Evolutionary conservation across 495 filamentous ascomycete genomes (phyloP), one percentile per base, ranked within the genome.

Genomic region (Friedmanniomyces simplex): DNA sequence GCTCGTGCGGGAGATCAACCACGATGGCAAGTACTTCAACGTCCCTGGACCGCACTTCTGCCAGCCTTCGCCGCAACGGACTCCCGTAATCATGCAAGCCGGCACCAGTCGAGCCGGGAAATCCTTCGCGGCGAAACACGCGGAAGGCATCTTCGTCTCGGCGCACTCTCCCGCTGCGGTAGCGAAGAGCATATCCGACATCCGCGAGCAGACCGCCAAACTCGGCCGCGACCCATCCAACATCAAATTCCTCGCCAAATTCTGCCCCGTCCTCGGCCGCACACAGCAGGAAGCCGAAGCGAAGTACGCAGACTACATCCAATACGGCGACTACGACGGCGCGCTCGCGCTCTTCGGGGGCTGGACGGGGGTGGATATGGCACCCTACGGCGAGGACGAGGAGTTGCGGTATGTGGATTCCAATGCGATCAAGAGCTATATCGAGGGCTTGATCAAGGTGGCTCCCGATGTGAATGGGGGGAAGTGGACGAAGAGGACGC

Each of bases 11-110:
- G 63, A 79, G 56, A 86, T 88, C 69, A 80, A 86, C 69, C 84
- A 87, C 67, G 58, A 69, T 0, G 84, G 85, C 30, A 79, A 83
- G 62, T 84, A 80, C 70, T 86, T 82, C 71, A 70, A 65, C 3
- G 81, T 87, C 0, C 83, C 82, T 0, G 84, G 83, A 0, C 82
- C 81, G 11, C 81, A 85, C 59, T 76, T 86, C 66, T 76, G 73
- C 53, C 78, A 84, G 52, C 83, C 82, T 2, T 79, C 74, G 47
- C 81, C 81, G 8, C 83, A 87, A 57, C 72, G 82, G 24, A 84
- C 82, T 14, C 83, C 83, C 0, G 67, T 87, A 10, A 72, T 86
- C 6, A 67, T 85, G 5, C 83, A 86, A 67, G 83, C 83, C 0
- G 83, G 82, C 1, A 82, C 82, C 0, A 85, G 81, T 0, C 75